Conservation (phyloP, 1,284 basidiomycete genomes). For the Hymenochaete sp. region DNA sequence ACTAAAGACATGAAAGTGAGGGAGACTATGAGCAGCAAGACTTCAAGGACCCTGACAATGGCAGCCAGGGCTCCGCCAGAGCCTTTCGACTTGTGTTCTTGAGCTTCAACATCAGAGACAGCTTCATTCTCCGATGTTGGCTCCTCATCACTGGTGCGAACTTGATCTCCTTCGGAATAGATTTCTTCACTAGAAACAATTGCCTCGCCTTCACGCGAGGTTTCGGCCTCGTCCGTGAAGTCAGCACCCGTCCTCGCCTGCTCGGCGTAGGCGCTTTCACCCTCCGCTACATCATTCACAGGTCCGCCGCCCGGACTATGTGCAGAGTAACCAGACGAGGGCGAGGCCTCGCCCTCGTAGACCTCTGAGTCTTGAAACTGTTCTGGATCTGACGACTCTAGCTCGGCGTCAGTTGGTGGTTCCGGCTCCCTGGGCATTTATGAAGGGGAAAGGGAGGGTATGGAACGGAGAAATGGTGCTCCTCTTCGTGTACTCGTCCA, state of each 20-base stretch:
- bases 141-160: neutral
- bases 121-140: neutral
- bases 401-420: too few relatives aligned
- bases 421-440: too few relatives aligned
- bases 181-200: neutral
- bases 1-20: slow-evolving; percentile 10
- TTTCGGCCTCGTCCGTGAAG: neutral
- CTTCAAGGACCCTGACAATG: neutral
- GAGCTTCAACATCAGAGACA: neutral
- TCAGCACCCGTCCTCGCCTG: neutral
- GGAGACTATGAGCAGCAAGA: slow-evolving; percentile 5
- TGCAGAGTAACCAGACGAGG: too few relatives aligned
- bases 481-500: too few relatives aligned
- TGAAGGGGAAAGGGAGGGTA: too few relatives aligned
- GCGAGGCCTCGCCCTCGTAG: too few relatives aligned
- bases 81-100: neutral
- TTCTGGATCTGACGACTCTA: too few relatives aligned
- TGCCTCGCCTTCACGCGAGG: neutral
- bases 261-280: neutral
- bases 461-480: too few relatives aligned
- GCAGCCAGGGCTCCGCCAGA: neutral
- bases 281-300: neutral
- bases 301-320: too few relatives aligned
- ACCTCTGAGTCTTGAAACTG: too few relatives aligned
- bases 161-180: slow-evolving; percentile 1